These are phyloP conservation scores for Ziziphus jujuba DNA, from an alignment of 306 rosid genomes.

Conservation along the genomic window DNA sequence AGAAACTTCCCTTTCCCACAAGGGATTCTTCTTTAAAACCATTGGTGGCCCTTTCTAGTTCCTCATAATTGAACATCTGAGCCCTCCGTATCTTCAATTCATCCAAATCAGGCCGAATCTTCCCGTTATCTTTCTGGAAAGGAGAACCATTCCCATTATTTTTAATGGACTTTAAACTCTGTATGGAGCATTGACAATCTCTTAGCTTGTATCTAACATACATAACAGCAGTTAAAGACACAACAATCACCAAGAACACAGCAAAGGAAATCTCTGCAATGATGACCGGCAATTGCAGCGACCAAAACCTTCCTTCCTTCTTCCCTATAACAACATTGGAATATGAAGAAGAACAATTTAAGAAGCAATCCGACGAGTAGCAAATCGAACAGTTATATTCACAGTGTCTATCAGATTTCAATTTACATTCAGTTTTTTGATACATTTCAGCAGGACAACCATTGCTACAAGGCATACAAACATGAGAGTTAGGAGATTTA, in stretches of 20 bases:
- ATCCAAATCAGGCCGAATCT: constrained; percentile 64
- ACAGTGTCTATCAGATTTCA: constrained; percentile 64
- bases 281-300: constrained; percentile 62
- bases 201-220: constrained; percentile 69
- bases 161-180: constrained; percentile 43
- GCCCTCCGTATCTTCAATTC: constrained; percentile 76
- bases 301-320: constrained; percentile 62
- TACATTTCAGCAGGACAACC: constrained; percentile 76
- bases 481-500: constrained; percentile 41
- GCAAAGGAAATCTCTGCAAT: constrained; percentile 74
- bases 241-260: constrained; percentile 59
- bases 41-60: constrained; percentile 68
- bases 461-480: constrained; percentile 75
- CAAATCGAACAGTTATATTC: constrained; percentile 80
- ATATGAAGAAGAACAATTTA: constrained; percentile 56
- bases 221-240: constrained; percentile 59
- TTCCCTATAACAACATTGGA: constrained; percentile 31
- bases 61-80: constrained; percentile 75
- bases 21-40: constrained; percentile 78
- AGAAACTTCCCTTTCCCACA: constrained; percentile 93
- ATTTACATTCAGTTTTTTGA: constrained; percentile 47
- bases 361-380: constrained; percentile 50
- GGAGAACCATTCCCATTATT: constrained; percentile 37
- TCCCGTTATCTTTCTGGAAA: constrained; percentile 49
- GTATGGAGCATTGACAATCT: constrained; percentile 55